Conservation (phyloP, 2,329 filamentous ascomycete species). For the Nannizzia gypsea region DNA sequence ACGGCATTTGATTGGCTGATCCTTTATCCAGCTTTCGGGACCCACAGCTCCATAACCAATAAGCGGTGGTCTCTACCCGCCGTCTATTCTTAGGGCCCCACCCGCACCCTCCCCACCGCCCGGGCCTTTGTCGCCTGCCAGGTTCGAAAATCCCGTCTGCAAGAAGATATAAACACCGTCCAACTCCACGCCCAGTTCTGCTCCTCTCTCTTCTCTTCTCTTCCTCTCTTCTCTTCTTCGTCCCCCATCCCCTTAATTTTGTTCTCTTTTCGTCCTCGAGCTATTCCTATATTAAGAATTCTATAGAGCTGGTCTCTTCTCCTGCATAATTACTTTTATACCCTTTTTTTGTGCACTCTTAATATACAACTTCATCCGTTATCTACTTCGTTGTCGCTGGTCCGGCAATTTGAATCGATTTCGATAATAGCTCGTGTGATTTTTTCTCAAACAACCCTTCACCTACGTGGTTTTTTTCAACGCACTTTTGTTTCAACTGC, state of each 20-base stretch:
- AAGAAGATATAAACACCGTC: conserved; percentile 8
- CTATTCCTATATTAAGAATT: conserved; percentile 21
- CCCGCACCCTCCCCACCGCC: neutral
- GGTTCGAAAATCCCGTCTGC: conserved; percentile 15
- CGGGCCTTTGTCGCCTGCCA: conserved; percentile 5
- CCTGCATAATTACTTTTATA: conserved; percentile 3
- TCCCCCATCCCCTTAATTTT: neutral
- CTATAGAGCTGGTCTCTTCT: conserved; percentile 4
- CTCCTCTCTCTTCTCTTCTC: conserved; percentile 3
- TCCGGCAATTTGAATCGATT: conserved; percentile 10
- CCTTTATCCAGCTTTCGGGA: neutral
- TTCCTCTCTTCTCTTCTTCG: neutral
- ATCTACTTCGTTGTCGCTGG: conserved; percentile 13
- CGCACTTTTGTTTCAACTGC: neutral
- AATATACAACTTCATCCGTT: conserved; percentile 9
- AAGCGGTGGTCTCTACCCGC: neutral
- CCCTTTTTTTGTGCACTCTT: conserved; percentile 7
- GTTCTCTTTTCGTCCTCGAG: conserved; percentile 19
- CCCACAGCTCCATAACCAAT: neutral
- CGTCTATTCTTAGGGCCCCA: neutral
- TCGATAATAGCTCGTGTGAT: conserved; percentile 15
- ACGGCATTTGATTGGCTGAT: neutral
- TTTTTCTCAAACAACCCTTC: conserved; percentile 4
- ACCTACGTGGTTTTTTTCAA: neutral
- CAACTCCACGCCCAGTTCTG: neutral